A percentile compares a stretch with the other conserved stretches of the same genome.
Conservation (phyloP, 2,329 filamentous ascomycete species). For the Aspergillus novofumigatus region DNA sequence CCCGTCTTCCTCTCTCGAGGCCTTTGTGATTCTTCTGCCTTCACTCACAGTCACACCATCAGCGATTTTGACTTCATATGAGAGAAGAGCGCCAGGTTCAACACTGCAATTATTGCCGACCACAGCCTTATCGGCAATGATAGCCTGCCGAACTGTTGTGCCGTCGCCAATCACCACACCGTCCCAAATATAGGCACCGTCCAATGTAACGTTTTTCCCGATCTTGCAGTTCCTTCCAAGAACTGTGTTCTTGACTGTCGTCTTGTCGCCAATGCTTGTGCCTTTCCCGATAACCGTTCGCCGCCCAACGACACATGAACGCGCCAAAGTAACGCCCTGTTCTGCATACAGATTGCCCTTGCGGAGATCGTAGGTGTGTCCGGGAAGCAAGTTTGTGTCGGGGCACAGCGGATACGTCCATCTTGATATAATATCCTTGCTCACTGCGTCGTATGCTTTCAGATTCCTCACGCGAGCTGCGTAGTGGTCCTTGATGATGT, state of each 20-base stretch:
- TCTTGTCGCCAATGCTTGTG: conserved; percentile 70
- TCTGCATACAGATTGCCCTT: conserved; percentile 73
- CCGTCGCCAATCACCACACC: conserved; percentile 72
- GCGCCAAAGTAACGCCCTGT: conserved; percentile 67
- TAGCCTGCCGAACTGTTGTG: conserved; percentile 63
- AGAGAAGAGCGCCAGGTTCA: conserved; percentile 70
- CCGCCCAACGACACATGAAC: conserved; percentile 65
- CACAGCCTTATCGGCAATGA: conserved; percentile 69
- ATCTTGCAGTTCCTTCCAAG: conserved; percentile 84
- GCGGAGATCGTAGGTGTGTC: conserved; percentile 69
- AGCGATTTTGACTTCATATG: conserved; percentile 69
- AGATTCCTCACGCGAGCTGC: conserved; percentile 81
- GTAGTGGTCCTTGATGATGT: conserved; percentile 79
- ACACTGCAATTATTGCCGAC: conserved; percentile 69
- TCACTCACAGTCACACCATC: conserved; percentile 50
- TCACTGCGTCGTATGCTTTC: conserved; percentile 84
- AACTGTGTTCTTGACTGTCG: conserved; percentile 67
- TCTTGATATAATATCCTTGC: conserved; percentile 75
- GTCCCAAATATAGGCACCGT: conserved; percentile 85
- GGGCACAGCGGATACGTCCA: conserved; percentile 89
- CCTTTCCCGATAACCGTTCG: conserved; percentile 72
- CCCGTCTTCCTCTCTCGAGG: conserved; percentile 43
- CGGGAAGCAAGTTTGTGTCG: conserved; percentile 77
- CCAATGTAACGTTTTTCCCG: conserved; percentile 74
- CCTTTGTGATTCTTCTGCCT: conserved; percentile 42